Percentiles rank a stretch among this genome's conserved stretches.
Conservation (phyloP, 257 asterid genomes). For the Eustoma russellianum region DNA sequence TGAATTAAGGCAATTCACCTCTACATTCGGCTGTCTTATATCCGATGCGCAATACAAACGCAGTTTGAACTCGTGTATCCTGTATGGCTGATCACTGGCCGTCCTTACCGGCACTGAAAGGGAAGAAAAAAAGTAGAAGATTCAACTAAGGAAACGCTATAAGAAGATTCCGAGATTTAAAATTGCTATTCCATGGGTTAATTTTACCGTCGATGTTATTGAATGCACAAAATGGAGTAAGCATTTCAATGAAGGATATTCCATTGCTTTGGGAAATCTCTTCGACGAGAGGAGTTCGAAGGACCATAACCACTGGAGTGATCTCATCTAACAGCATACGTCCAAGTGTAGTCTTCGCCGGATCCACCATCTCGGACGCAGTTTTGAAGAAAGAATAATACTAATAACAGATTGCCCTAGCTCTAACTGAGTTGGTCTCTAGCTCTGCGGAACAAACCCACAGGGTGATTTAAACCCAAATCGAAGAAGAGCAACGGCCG, state of each 20-base stretch:
- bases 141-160: background rate
- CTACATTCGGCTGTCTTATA: constrained; percentile 52
- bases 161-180: background rate
- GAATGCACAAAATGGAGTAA: constrained; percentile 65
- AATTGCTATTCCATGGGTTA: background rate
- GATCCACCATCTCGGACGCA: constrained; percentile 64
- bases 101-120: constrained; percentile 88
- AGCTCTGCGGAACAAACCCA: too few relatives aligned
- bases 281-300: constrained; percentile 77
- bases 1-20: constrained; percentile 31
- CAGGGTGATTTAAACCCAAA: too few relatives aligned
- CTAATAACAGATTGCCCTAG: too few relatives aligned
- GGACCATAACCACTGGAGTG: constrained; percentile 81
- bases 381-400: background rate
- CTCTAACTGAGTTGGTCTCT: background rate
- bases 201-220: constrained; percentile 69
- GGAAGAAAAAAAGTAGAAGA: constrained; percentile 11
- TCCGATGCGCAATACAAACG: constrained; percentile 71
- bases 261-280: constrained; percentile 57
- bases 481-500: too few relatives aligned
- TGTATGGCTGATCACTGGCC: constrained; percentile 92
- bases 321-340: constrained; percentile 80
- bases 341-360: constrained; percentile 77
- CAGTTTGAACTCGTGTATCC: constrained; percentile 67
- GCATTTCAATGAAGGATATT: constrained; percentile 60